Base-by-base conservation (phyloP, 495 filamentous ascomycete genomes). In the Penicillium bialowiezense region DNA sequence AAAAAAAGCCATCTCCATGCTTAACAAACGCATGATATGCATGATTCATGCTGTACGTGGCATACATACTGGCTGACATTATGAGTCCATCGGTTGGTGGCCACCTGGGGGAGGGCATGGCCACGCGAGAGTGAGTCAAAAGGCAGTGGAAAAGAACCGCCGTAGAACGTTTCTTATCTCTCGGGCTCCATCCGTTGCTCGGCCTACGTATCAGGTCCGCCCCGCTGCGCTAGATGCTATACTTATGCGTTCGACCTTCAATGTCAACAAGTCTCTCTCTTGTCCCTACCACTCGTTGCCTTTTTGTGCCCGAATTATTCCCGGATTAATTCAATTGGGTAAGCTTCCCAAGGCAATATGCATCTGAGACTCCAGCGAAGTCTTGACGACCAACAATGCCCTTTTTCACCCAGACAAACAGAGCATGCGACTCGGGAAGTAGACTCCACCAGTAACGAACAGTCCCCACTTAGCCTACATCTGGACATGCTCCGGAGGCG, bases 121-220 rank as follows among this genome's bases (percentile, higher is more conserved):
- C n/a, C n/a, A n/a, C n/a, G n/a, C n/a, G n/a, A 33, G 8, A 31
- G 2, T 0, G 31, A 29, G 8, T 26, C 23, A 3, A 26, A 26
- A 26, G n/a, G n/a, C 23, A 26, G 23, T 8, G 23, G 23, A n/a
- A 35, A 50, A 10, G 31, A 42, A 44, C 29, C 23, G 10, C 33
- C 31, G 21, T 42, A 48, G 51, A 53, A 48, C 18, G 23, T 48
- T 37, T 21, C 50, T 53, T 48, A 53, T 53, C 51, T 47, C 21
- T 38, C 23, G n/a, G 38, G 18, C n/a, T 43, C 50, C 50, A 50
- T 26, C 40, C 33, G 45, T 42, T 33, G 37, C 38, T 41, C 24
- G 24, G 31, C 12, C 31, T 34, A 26, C 31, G 23, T 26, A 45
- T 44, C 19, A 15, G 19, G 5, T 44, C 18, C 24, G 41, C 40